phyloP scores from a whole-genome alignment of 2,329 filamentous ascomycete species.

The Stylonectria norvegica region DNA sequence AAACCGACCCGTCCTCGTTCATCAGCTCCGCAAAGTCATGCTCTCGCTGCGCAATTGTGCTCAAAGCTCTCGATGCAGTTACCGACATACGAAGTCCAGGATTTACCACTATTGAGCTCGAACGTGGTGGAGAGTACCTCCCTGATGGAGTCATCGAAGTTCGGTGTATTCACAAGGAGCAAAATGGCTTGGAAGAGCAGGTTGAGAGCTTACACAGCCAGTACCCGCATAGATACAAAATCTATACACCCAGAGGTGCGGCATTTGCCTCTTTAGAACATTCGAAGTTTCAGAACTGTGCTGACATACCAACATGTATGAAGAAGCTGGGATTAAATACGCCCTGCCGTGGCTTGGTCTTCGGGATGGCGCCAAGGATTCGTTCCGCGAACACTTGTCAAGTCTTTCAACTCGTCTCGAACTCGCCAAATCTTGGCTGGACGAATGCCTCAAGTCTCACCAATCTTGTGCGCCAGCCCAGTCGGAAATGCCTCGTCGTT shows the following conservation, averaged over 20 bases:
- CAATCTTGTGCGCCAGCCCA: neutral
- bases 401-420: neutral
- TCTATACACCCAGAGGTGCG: conserved; percentile 1
- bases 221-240: conserved; percentile 1
- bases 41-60: neutral
- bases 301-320: too few relatives aligned
- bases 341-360: conserved; percentile 1
- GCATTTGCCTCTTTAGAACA: too few relatives aligned
- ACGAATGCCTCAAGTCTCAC: neutral
- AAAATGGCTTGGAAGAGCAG: neutral
- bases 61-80: conserved; percentile 1
- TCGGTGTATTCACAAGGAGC: neutral
- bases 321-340: conserved; percentile 1
- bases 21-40: conserved; percentile 1
- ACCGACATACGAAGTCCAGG: conserved; percentile 2
- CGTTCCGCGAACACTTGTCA: neutral
- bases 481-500: neutral
- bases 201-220: neutral
- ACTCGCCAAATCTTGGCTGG: conserved; percentile 3
- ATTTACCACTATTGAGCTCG: conserved; percentile 1
- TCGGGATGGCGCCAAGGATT: neutral
- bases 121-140: conserved; percentile 1
- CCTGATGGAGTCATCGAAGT: neutral
- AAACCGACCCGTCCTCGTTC: conserved; percentile 1
- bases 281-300: too few relatives aligned